These are phyloP conservation scores for Hericium coralloides DNA, from an alignment of 768 basidiomycete genomes.

Conservation along the genomic window DNA sequence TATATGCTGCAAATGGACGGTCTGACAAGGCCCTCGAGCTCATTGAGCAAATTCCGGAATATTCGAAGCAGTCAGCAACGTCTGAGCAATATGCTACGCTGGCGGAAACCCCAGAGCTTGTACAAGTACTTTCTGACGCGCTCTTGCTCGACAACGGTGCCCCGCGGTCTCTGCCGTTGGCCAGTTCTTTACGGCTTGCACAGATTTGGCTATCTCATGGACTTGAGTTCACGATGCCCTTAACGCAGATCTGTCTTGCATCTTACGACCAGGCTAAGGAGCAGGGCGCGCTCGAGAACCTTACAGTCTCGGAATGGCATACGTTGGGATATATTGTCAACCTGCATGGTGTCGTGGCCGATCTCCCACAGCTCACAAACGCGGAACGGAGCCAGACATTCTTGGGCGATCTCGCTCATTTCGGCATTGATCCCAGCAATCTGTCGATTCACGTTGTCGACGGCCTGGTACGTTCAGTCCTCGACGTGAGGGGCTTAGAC, in stretches of 20 bases:
- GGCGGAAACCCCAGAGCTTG: slow-evolving; percentile 4
- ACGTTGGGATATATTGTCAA: slow-evolving; percentile 28
- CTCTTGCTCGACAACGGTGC: slow-evolving; percentile 8
- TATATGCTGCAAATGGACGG: slow-evolving; percentile 17
- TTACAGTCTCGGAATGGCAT: slow-evolving; percentile 36
- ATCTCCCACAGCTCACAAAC: background rate
- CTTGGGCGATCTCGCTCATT: background rate
- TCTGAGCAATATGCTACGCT: slow-evolving; percentile 6
- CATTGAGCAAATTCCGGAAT: slow-evolving; percentile 8
- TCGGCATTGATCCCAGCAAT: background rate
- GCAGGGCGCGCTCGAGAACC: slow-evolving; percentile 20
- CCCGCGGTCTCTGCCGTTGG: slow-evolving; percentile 4
- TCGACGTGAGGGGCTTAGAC: slow-evolving; percentile 4
- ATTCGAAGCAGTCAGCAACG: background rate
- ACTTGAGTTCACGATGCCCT: slow-evolving; percentile 23
- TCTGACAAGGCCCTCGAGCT: slow-evolving; percentile 19
- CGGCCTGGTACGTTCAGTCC: slow-evolving; percentile 3
- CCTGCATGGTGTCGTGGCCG: background rate
- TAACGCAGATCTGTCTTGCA: slow-evolving; percentile 34
- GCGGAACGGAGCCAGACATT: background rate
- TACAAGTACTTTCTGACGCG: slow-evolving; percentile 5
- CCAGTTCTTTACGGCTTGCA: slow-evolving; percentile 23
- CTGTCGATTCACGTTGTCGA: background rate
- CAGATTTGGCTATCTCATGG: slow-evolving; percentile 26
- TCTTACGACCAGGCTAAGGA: slow-evolving; percentile 33